Evolutionary conservation across 176 grass and related monocot species (phyloP), one percentile per base, ranked within the genome.

Genomic region (Elaeis guineensis): DNA sequence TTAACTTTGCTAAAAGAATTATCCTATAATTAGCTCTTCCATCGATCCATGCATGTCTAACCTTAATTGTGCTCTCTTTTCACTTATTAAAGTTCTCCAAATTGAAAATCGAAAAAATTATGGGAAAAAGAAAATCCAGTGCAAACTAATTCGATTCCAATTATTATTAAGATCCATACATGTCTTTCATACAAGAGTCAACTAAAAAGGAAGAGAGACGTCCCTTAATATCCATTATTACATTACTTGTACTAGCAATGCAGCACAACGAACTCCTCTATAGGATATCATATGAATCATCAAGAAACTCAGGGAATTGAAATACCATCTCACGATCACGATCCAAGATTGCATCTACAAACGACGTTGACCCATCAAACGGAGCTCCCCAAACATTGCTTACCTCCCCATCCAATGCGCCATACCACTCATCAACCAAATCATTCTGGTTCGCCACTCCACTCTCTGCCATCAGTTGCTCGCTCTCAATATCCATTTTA

Each of bases 341-440:
- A 59, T 91, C 87, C 73, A 97, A 78, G 59, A 97, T 92, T 12
- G 81, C 75, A 66, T 97, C 84, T 20, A 97, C 80, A 69, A 97
- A 97, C 5, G 93, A 83, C 25, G 80, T 72, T 14, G 78, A 73
- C 17, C 50, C 79, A 39, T 86, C 72, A 16, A 75, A 67, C 25
- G 82, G 74, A 26, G 67, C 74, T 12, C 52, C 58, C 1, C 8
- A 59, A 5, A 15, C 50, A n/a, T 6, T 65, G 18, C 0, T 32
- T 8, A 16, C 5, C 4, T 3, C 51, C 3, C 54, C 58, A 25
- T 39, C 48, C 23, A 17, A 29, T 7, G 6, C 54, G n/a, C 1
- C 54, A 12, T 3, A 12, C 35, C 35, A 44, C 4, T 49, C 54
- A 48, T 35, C 12, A 16, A 49, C 18, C 14, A 57, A 18, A 48